Percentiles rank a stretch among this genome's conserved stretches.
phyloP scores from a whole-genome alignment of 1,284 basidiomycete genomes.

The Malassezia sympodialis region DNA sequence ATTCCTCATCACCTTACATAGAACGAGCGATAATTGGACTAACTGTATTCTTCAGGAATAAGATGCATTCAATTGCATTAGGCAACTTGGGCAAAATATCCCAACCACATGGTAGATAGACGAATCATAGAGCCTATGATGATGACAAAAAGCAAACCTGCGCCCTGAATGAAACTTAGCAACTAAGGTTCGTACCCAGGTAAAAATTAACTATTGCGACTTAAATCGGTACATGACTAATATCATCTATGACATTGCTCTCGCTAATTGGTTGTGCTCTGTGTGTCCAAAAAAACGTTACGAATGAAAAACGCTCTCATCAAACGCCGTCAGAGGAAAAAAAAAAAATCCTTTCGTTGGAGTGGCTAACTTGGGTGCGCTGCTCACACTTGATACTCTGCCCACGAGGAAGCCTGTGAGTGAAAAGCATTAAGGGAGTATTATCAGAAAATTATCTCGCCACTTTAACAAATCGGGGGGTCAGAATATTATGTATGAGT shows the following conservation, averaged over 20 bases:
- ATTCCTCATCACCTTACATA: too few species aligned
- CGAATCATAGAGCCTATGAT: background rate
- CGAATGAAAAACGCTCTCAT: background rate
- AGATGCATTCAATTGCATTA: background rate
- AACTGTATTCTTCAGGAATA: background rate
- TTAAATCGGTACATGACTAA: background rate
- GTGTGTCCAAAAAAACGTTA: background rate
- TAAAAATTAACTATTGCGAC: background rate
- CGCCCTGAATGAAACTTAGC: background rate
- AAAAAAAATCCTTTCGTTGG: too few species aligned
- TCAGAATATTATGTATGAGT: background rate
- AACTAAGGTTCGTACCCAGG: background rate
- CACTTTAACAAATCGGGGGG: too few species aligned
- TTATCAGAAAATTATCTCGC: too few species aligned
- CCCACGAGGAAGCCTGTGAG: too few species aligned
- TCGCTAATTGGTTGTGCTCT: background rate
- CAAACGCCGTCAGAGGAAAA: too few species aligned
- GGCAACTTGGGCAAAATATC: background rate
- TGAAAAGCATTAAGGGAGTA: too few species aligned
- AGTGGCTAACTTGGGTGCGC: too few species aligned
- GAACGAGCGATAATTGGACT: background rate
- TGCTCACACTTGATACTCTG: too few species aligned
- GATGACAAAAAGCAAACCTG: background rate
- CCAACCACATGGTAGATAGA: background rate
- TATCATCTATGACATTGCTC: background rate